phyloP scores from a whole-genome alignment of 2,329 filamentous ascomycete genomes.

The Exophiala sp. region DNA sequence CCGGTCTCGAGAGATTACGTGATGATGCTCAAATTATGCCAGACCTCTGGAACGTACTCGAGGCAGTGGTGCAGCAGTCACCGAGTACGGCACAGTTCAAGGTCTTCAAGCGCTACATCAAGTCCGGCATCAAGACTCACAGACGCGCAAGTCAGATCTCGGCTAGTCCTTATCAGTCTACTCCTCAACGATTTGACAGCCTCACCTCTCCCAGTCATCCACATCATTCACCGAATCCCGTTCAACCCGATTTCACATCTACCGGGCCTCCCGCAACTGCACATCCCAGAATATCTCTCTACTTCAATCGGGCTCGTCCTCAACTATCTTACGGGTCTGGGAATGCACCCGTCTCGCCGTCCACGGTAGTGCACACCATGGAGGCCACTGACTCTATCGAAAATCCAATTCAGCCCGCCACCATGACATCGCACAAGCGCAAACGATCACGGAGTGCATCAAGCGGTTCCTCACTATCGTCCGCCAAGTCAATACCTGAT shows the following conservation, averaged over 20 bases:
- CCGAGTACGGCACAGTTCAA: slow-evolving; percentile 26
- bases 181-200: slow-evolving; percentile 11
- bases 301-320: slow-evolving; percentile 7
- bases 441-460: slow-evolving; percentile 28
- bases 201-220: slow-evolving; percentile 9
- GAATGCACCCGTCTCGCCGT: slow-evolving; percentile 7
- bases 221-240: neutral
- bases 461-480: slow-evolving; percentile 39
- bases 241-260: neutral
- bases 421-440: slow-evolving; percentile 17
- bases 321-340: neutral
- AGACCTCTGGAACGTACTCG: slow-evolving; percentile 26
- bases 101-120: slow-evolving; percentile 29
- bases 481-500: slow-evolving; percentile 38
- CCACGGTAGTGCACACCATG: slow-evolving; percentile 1
- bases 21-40: slow-evolving; percentile 22
- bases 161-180: slow-evolving; percentile 16
- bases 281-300: slow-evolving; percentile 11
- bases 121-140: slow-evolving; percentile 26
- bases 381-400: slow-evolving; percentile 2
- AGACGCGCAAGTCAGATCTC: slow-evolving; percentile 20
- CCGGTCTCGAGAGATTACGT: slow-evolving; percentile 22
- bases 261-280: slow-evolving; percentile 4
- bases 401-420: slow-evolving; percentile 1
- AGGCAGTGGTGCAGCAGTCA: slow-evolving; percentile 24